A percentile compares a stretch with the other conserved stretches of the same genome.
Conservation (phyloP, 2,329 filamentous ascomycete genomes). For the Aciculosporium take region DNA sequence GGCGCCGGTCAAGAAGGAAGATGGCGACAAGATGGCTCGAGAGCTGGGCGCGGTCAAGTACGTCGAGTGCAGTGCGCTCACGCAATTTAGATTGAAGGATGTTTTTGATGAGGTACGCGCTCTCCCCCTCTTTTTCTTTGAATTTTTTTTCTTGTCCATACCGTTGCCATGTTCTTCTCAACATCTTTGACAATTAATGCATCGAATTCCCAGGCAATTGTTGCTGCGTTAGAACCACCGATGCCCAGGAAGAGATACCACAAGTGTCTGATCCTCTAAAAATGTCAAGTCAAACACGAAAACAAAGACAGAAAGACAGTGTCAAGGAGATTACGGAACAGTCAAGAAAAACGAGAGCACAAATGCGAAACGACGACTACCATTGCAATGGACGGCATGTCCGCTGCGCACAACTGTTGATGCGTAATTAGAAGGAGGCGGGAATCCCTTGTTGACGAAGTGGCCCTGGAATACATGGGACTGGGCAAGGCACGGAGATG, state of each 20-base stretch:
- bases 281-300: not conserved
- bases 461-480: slow-evolving; percentile 5
- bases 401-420: slow-evolving; percentile 3
- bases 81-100: slow-evolving; percentile 97
- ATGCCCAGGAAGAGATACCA: slow-evolving; percentile 62
- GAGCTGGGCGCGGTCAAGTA: slow-evolving; percentile 97
- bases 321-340: not conserved
- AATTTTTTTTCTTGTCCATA: not conserved
- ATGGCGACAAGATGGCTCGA: slow-evolving; percentile 92
- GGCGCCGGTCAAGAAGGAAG: slow-evolving; percentile 79
- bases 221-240: slow-evolving; percentile 83
- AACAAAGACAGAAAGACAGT: slow-evolving; percentile 4
- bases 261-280: slow-evolving; percentile 56
- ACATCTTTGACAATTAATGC: not conserved
- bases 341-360: not conserved
- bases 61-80: slow-evolving; percentile 94
- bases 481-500: not conserved
- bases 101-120: slow-evolving; percentile 87
- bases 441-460: slow-evolving; percentile 2
- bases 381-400: slow-evolving; percentile 4
- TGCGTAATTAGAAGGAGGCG: slow-evolving; percentile 5
- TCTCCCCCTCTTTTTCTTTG: not conserved
- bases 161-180: not conserved
- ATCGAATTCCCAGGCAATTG: slow-evolving; percentile 57
- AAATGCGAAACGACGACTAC: not conserved